A percentile compares a stretch with the other conserved stretches of the same genome.
Conservation (phyloP, 1,284 basidiomycete genomes). For the Polyporus tsugae region DNA sequence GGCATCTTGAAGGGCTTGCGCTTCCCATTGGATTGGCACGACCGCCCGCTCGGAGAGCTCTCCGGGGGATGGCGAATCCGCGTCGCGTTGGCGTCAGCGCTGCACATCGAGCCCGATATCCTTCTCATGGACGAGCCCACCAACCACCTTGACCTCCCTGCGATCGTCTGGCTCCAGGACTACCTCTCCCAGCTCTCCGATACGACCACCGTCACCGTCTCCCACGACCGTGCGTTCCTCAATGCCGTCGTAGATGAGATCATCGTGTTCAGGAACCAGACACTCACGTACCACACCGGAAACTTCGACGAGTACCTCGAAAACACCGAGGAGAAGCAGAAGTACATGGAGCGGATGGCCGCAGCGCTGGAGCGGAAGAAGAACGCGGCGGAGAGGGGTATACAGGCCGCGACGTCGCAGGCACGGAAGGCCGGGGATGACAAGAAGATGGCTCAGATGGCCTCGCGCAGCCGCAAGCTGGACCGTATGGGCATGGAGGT, state of each 20-base stretch:
- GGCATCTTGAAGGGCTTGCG: constrained; percentile 72
- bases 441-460: constrained; percentile 61
- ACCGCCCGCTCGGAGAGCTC: constrained; percentile 55
- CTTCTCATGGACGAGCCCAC: constrained; percentile 91
- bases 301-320: constrained; percentile 66
- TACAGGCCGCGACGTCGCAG: constrained; percentile 30
- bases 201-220: constrained; percentile 67
- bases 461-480: constrained; percentile 55
- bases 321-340: constrained; percentile 56
- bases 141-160: constrained; percentile 94
- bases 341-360: constrained; percentile 58
- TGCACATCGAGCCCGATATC: constrained; percentile 85
- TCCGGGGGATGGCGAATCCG: constrained; percentile 80
- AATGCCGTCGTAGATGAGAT: constrained; percentile 74
- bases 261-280: constrained; percentile 66
- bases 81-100: constrained; percentile 78
- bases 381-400: constrained; percentile 28
- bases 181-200: constrained; percentile 57
- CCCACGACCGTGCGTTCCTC: constrained; percentile 79
- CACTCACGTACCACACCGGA: constrained; percentile 69
- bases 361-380: constrained; percentile 65
- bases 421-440: constrained; percentile 58
- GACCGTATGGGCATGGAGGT: constrained; percentile 65
- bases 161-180: constrained; percentile 82
- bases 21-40: constrained; percentile 60